Evolutionary conservation across 371 early-diverging fungal species (phyloP), one percentile per base, ranked within the genome.

Genomic region (Mortierella sp.): DNA sequence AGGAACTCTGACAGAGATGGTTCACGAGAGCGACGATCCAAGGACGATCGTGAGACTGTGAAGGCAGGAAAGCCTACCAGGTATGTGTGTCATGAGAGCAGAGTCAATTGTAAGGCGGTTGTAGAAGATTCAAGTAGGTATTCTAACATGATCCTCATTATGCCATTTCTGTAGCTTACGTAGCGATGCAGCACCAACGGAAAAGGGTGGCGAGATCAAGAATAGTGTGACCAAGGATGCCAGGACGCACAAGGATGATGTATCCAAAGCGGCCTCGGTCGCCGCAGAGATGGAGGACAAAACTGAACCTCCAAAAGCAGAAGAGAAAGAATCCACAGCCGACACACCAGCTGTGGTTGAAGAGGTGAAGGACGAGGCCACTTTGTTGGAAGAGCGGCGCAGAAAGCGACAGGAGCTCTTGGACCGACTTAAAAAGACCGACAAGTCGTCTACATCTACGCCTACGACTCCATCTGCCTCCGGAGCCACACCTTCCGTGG

Each of bases 311-410:
- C 48, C 65, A 19, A 67, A 67, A 16, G 61, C 26, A 23, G 45
- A 63, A 14, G 69, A 58, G 26, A 51, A 69, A 14, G 67, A 63
- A 6, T 24, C 51, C 1, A 64, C 63, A n/a, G 43, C 61, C 14
- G 78, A 76, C 46, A 76, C 66, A 47, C 66, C 67, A 8, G 24
- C 68, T 26, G 14, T 70, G 18, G 57, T 76, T 28, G 78, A 76
- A 28, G 74, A 74, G 19, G 76, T 65, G 51, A 70, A 69, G 63
- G 78, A 70, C 39, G 78, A 76, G 39, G 78, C 61, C 4, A 47
- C 70, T 5, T 28, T 65, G n/a, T 28, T 76, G 43, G 78, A 69
- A 28, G 78, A 70, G 58, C 70, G 78, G 2, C 61, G 70, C 14
- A 64, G 52, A 52, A 76, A 66, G 52, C 51, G 78, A 50, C 78